Evolutionary conservation across 176 grass and related monocot species (phyloP).

Genomic region (Musa itinerans): DNA sequence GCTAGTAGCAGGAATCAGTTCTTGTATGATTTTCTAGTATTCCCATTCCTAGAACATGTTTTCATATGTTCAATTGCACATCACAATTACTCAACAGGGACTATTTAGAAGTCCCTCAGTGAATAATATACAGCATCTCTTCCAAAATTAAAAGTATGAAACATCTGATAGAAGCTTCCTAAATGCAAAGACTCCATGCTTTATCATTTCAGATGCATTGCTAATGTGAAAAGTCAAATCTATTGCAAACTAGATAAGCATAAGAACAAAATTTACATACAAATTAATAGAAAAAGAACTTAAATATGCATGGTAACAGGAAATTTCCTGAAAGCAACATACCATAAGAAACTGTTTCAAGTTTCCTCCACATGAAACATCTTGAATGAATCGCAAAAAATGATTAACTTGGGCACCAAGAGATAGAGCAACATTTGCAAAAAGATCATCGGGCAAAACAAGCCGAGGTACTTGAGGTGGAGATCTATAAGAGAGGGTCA

Average conservation of each 20-base stretch:
- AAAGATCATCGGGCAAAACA: slow-evolving; percentile 58
- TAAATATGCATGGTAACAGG: too few relatives aligned
- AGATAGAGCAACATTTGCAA: slow-evolving; percentile 55
- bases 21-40: not conserved
- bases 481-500: slow-evolving; percentile 25
- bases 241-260: too few relatives aligned
- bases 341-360: slow-evolving; percentile 74
- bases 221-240: too few relatives aligned
- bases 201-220: not conserved
- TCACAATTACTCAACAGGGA: not conserved
- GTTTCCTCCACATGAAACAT: slow-evolving; percentile 71
- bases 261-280: not conserved
- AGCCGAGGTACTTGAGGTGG: slow-evolving; percentile 51
- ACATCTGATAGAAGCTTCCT: not conserved
- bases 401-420: slow-evolving; percentile 52
- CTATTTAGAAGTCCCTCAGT: not conserved
- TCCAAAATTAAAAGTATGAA: not conserved
- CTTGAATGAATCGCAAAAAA: slow-evolving; percentile 60
- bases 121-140: too few relatives aligned
- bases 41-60: not conserved
- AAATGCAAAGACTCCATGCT: not conserved
- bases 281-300: not conserved
- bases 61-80: not conserved
- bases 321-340: slow-evolving; percentile 7
- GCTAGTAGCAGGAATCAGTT: too few relatives aligned